Conservation (phyloP, 768 basidiomycete species). For the Hydnomerulius pinastri region DNA sequence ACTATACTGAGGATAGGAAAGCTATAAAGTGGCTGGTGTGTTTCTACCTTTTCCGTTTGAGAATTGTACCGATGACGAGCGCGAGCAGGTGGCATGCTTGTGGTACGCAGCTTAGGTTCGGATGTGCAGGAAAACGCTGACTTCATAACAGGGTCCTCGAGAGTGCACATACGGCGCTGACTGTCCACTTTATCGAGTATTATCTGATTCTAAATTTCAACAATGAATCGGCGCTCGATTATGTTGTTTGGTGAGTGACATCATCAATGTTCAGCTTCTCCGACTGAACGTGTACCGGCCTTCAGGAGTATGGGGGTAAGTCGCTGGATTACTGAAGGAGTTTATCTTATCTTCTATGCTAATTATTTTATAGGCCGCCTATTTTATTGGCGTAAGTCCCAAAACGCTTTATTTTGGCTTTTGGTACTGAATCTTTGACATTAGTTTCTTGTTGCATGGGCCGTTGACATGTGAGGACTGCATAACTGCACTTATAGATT, state of each 20-base stretch:
- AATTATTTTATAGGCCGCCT: slow-evolving; percentile 4
- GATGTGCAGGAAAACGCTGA: too few species aligned
- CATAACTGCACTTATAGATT: neutral
- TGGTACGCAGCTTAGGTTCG: slow-evolving; percentile 6
- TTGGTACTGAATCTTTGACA: neutral
- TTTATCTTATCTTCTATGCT: neutral
- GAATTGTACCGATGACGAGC: too few species aligned
- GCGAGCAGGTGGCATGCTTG: slow-evolving; percentile 8
- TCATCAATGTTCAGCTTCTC: neutral
- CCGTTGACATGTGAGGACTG: slow-evolving; percentile 7
- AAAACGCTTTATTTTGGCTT: neutral
- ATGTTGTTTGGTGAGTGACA: slow-evolving; percentile 13
- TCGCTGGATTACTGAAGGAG: neutral
- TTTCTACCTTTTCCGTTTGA: too few species aligned
- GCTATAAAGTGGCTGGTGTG: slow-evolving; percentile 6
- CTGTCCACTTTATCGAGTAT: slow-evolving; percentile 13
- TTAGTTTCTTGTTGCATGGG: slow-evolving; percentile 2
- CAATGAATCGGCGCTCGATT: neutral
- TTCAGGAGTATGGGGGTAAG: slow-evolving; percentile 16
- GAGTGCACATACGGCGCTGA: slow-evolving; percentile 13
- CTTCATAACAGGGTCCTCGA: slow-evolving; percentile 12
- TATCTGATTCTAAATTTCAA: slow-evolving; percentile 18
- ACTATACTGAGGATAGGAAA: slow-evolving; percentile 7
- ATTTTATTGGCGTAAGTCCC: slow-evolving; percentile 9
- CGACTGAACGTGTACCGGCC: neutral